Base-by-base conservation (phyloP, 2,329 filamentous ascomycete genomes). In the Fusarium coicis region DNA sequence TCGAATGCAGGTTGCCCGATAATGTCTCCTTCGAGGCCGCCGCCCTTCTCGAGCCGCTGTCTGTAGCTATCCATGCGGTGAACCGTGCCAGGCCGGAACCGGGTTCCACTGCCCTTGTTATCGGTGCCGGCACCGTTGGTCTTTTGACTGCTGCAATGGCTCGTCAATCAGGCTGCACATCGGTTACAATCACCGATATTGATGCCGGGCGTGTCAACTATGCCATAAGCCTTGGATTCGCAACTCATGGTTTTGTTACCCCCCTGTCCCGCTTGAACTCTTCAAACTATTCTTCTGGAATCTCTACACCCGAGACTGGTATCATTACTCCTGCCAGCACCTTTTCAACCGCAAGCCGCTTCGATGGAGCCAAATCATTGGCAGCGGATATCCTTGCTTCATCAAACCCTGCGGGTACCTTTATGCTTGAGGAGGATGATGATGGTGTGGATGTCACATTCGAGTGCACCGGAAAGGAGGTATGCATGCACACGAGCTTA, bases 381-480 rank as follows among this genome's bases (percentile, higher is more conserved):
- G 88, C 88, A 4, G 77, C 79, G 15, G 86, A 88, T 42, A 84
- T 89, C 40, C 81, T 90, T 46, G 80, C 85, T 2, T 75, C 84
- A 15, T 82, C 84, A 4, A 80, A 74, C 49, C 70, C 63, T 11
- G 46, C 71, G 21, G 77, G 78, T 16, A 76, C 75, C 12, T 78
- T 76, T 5, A 66, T 79, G n/a, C 59, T 83, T 4, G 77, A 87
- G 28, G 91, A 93, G 57, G 91, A 92, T 56, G 89, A 92, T 76
- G 88, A 85, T 3, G 91, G 92, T 52, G 88, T 93, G 5, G 91
- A 93, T 76, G 82, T 92, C 10, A 89, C 92, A 1, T 94, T 94
- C 72, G 93, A 95, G 81, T 94, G 92, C 78, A 94, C 93, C 0
- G 93, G 93, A 34, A 93, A 94, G 68, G 92, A 93, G 70, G 86